Evolutionary conservation across 2,329 filamentous ascomycete genomes (phyloP).

Genomic region (Hortaea werneckii): DNA sequence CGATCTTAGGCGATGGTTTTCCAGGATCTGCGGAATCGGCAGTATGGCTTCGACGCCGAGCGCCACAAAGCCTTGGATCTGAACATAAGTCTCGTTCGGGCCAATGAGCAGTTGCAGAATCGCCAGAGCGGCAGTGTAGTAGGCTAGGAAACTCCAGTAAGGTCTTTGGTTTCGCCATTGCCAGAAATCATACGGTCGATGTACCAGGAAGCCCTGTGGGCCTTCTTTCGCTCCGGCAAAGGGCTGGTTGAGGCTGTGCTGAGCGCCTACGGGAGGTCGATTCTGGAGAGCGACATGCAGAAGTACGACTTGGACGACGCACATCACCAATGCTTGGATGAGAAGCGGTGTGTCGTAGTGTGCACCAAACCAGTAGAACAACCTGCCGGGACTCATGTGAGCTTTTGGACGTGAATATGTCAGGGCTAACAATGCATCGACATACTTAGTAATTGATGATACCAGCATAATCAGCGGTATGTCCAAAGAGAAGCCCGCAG

Average conservation of each 20-base stretch:
- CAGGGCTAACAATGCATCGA: background rate
- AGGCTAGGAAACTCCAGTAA: conserved; percentile 71
- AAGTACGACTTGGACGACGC: conserved; percentile 46
- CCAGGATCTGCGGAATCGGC: conserved; percentile 65
- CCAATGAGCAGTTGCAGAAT: conserved; percentile 59
- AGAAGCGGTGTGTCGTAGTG: conserved; percentile 50
- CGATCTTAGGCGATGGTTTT: conserved; percentile 58
- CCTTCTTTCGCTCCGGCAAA: conserved; percentile 46
- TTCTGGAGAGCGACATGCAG: conserved; percentile 53
- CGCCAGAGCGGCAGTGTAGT: conserved; percentile 52
- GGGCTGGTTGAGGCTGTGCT: conserved; percentile 38
- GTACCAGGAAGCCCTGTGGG: conserved; percentile 27
- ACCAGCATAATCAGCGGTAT: conserved; percentile 59
- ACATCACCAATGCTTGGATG: conserved; percentile 51
- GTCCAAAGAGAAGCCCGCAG: conserved; percentile 55
- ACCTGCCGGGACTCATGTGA: conserved; percentile 26
- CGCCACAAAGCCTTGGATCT: conserved; percentile 61
- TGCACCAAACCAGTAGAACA: conserved; percentile 57
- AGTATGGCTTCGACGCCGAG: conserved; percentile 72
- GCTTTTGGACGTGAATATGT: background rate
- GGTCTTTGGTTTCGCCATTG: conserved; percentile 66
- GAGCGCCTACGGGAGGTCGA: conserved; percentile 33
- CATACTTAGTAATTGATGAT: conserved; percentile 52
- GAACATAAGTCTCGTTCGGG: conserved; percentile 50
- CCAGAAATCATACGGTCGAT: conserved; percentile 69